Percentiles rank a stretch among this genome's conserved stretches.
Conservation (phyloP, 441 rosid genomes). For the Populus tomentosa region DNA sequence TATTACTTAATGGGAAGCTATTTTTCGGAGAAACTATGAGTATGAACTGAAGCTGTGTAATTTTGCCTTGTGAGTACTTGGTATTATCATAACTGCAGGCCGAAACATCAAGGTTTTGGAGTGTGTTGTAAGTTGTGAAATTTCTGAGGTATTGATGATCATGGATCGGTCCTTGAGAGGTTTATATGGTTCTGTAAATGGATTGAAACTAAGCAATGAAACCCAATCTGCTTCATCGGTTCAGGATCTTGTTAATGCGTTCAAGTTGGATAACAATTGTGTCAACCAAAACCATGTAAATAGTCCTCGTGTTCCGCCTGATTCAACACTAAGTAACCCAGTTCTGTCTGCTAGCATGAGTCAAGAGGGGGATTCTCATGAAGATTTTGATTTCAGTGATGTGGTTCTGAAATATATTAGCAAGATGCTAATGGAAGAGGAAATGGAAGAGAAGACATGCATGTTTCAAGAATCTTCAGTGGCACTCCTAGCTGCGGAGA, state of each 20-base stretch:
- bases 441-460: constrained; percentile 57
- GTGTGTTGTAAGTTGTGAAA: not conserved
- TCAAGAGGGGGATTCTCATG: constrained; percentile 37
- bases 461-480: constrained; percentile 68
- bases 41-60: not conserved
- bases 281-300: constrained; percentile 12
- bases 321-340: constrained; percentile 16
- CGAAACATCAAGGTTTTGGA: not conserved
- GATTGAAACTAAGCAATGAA: constrained; percentile 23
- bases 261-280: constrained; percentile 16
- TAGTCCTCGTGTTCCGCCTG: constrained; percentile 15
- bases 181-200: constrained; percentile 23
- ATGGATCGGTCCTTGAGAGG: constrained; percentile 13
- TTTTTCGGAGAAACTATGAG: not conserved
- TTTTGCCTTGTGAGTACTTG: not conserved
- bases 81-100: not conserved
- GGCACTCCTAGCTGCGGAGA: constrained; percentile 69
- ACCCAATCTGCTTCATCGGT: constrained; percentile 11
- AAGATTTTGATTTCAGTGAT: constrained; percentile 46
- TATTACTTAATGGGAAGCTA: constrained; percentile 2
- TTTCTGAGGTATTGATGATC: not conserved
- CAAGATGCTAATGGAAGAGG: constrained; percentile 82
- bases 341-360: constrained; percentile 2
- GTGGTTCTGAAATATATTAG: constrained; percentile 56
- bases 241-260: constrained; percentile 21